Evolutionary conservation across 2,329 filamentous ascomycete genomes (phyloP).

Genomic region (Penicillium corylophilum): DNA sequence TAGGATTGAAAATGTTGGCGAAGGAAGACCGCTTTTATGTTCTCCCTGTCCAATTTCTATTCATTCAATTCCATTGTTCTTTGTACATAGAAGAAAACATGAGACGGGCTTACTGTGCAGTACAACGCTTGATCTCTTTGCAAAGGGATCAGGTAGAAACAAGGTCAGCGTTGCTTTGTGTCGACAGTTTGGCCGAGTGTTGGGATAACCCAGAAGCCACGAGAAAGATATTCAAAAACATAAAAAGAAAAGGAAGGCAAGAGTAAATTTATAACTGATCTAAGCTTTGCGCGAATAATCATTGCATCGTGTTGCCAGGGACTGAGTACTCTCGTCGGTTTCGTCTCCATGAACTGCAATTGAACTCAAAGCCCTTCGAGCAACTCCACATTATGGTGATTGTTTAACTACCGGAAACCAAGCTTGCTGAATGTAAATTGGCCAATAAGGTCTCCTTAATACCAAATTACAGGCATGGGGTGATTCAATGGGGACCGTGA

Average conservation of each 20-base stretch:
- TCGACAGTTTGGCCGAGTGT: not conserved
- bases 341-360: too few relatives aligned
- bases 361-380: not conserved
- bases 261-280: too few relatives aligned
- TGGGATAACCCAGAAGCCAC: not conserved
- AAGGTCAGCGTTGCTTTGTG: not conserved
- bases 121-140: not conserved
- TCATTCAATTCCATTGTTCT: not conserved
- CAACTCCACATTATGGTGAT: not conserved
- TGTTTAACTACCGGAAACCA: not conserved
- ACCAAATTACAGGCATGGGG: conserved; percentile 3
- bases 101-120: not conserved
- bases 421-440: not conserved
- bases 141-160: not conserved
- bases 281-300: too few relatives aligned
- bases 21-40: not conserved
- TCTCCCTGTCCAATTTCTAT: not conserved
- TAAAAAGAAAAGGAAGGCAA: too few relatives aligned
- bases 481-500: conserved; percentile 24
- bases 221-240: too few relatives aligned
- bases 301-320: too few relatives aligned
- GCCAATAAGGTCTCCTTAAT: conserved; percentile 4
- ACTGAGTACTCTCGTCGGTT: too few relatives aligned
- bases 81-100: too few relatives aligned
- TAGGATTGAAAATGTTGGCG: not conserved